Conservation (phyloP, 768 basidiomycete species). For the Russula griseocarnosa region DNA sequence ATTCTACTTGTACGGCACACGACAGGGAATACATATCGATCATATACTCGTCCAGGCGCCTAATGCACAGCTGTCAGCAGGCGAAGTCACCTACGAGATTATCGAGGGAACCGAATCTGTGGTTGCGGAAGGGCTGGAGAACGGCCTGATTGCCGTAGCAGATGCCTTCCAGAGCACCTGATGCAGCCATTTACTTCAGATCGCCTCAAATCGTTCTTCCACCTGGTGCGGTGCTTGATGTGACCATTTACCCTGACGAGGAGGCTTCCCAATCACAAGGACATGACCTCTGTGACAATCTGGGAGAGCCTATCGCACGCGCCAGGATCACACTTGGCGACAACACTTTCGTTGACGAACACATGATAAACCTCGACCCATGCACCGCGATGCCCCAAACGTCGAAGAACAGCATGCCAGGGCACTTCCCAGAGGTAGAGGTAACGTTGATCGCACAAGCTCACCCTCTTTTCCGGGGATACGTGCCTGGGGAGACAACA, state of each 20-base stretch:
- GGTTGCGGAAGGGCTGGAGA: slow-evolving; percentile 19
- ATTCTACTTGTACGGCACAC: slow-evolving; percentile 42
- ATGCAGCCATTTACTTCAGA: slow-evolving; percentile 27
- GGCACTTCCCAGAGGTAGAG: background rate
- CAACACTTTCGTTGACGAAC: slow-evolving; percentile 21
- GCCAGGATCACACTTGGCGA: slow-evolving; percentile 25
- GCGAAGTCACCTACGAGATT: slow-evolving; percentile 23
- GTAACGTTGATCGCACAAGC: slow-evolving; percentile 11
- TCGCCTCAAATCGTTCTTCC: slow-evolving; percentile 13
- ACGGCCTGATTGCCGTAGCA: slow-evolving; percentile 25
- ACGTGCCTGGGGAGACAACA: background rate
- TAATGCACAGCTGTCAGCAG: slow-evolving; percentile 31
- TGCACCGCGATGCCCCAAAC: slow-evolving; percentile 3
- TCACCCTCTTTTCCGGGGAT: slow-evolving; percentile 26
- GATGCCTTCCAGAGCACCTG: slow-evolving; percentile 26
- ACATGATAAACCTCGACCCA: slow-evolving; percentile 25
- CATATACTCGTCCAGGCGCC: slow-evolving; percentile 33
- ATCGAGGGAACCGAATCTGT: slow-evolving; percentile 12
- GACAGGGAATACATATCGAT: slow-evolving; percentile 35
- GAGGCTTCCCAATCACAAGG: slow-evolving; percentile 14
- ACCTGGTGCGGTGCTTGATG: slow-evolving; percentile 20
- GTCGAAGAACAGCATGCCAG: slow-evolving; percentile 11
- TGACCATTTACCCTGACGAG: slow-evolving; percentile 26
- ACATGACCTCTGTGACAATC: slow-evolving; percentile 22
- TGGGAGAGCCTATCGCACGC: slow-evolving; percentile 21